A percentile compares a stretch with the other conserved stretches of the same genome.
Evolutionary conservation across 2,329 filamentous ascomycete species (phyloP).

Genomic region (Mycogone perniciosa): DNA sequence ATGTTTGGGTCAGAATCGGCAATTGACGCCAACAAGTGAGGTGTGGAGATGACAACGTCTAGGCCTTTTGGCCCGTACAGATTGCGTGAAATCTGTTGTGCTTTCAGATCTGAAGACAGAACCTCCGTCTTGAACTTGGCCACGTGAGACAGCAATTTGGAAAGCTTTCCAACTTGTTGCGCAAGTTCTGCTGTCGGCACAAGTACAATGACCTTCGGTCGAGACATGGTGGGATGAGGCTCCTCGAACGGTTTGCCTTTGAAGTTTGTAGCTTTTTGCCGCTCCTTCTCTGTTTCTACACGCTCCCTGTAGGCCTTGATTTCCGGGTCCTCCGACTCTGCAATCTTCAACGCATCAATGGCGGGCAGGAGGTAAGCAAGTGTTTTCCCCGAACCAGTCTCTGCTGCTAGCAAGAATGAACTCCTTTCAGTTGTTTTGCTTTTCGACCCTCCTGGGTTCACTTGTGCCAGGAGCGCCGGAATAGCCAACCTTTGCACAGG

Average conservation of each 20-base stretch:
- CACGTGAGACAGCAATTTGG: conserved; percentile 76
- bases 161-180: conserved; percentile 72
- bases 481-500: conserved; percentile 87
- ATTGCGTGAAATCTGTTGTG: conserved; percentile 74
- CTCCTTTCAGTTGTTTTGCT: conserved; percentile 34
- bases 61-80: conserved; percentile 77
- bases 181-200: conserved; percentile 92
- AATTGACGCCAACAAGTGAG: conserved; percentile 82
- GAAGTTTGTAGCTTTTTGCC: conserved; percentile 46
- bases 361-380: conserved; percentile 83
- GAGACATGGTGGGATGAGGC: conserved; percentile 65
- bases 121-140: conserved; percentile 81
- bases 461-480: conserved; percentile 64
- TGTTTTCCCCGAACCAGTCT: conserved; percentile 96
- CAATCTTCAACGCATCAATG: conserved; percentile 76
- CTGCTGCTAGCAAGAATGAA: conserved; percentile 77
- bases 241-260: conserved; percentile 62
- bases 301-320: conserved; percentile 52
- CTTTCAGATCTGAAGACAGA: conserved; percentile 70
- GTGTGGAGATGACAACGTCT: conserved; percentile 81
- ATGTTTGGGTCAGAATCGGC: conserved; percentile 86
- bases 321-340: conserved; percentile 55
- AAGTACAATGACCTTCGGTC: conserved; percentile 77
- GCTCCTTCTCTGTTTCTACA: conserved; percentile 49
- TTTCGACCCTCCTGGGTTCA: conserved; percentile 24